Percentiles rank a stretch among this genome's conserved stretches.
Evolutionary conservation across 257 asterid genomes (phyloP).

Genomic region (Nicotiana benthamiana): DNA sequence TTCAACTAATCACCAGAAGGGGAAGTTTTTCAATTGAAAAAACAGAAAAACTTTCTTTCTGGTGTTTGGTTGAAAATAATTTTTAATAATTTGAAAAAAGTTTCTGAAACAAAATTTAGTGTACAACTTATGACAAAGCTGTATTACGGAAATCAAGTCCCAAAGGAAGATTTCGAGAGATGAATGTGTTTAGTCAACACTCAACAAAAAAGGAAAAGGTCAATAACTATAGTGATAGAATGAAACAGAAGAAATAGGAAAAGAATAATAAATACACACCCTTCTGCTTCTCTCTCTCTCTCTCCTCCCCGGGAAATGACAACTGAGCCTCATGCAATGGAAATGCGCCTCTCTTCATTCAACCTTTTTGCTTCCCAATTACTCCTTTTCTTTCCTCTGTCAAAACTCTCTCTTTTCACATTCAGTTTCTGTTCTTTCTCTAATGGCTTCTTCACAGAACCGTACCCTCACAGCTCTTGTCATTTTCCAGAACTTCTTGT

Average conservation of each 20-base stretch:
- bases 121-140: too few species aligned
- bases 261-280: neutral
- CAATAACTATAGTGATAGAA: neutral
- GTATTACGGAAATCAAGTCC: neutral
- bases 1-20: too few species aligned
- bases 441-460: constrained; percentile 19
- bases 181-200: neutral
- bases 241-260: neutral
- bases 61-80: too few species aligned
- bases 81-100: too few species aligned
- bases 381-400: neutral
- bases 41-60: too few species aligned
- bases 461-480: constrained; percentile 24
- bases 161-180: neutral
- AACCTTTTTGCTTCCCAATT: neutral
- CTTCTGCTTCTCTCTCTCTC: neutral
- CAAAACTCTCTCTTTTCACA: neutral
- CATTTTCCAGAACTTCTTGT: constrained; percentile 15
- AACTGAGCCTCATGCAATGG: constrained; percentile 23
- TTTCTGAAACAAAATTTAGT: too few species aligned
- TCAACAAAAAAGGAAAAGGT: neutral
- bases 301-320: constrained; percentile 15
- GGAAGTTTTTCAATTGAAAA: too few species aligned
- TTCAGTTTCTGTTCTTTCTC: neutral
- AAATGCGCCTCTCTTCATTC: neutral